Base-by-base conservation (phyloP, 179 eudicot species). In the Sideroxylon spinosum region DNA sequence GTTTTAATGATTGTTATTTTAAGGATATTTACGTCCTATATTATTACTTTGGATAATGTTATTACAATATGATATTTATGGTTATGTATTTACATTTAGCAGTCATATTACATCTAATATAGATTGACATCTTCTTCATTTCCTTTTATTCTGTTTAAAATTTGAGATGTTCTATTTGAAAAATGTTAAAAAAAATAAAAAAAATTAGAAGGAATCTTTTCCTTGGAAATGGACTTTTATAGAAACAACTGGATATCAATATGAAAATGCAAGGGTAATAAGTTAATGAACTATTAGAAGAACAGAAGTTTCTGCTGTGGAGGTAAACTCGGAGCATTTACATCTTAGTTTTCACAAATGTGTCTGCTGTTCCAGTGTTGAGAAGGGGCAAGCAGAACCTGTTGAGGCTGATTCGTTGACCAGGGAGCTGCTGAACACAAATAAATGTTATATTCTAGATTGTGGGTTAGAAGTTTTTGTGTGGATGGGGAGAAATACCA, bases 401-500 rank as follows among this genome's bases (percentile, higher is more conserved):
- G 80, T 89, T 69, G 95, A 91, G 76, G 89, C 88, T 66, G 92
- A 88, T 72, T 76, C 90, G 76, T 80, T 94, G 81, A 87, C 92
- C 63, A 91, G 85, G 84, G 96, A 94, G 83, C 83, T 92, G 82
- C 86, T 96, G 59, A 85, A 87, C 62, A 89, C 98, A 46, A 88
- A 87, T 74, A 88, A 83, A 83, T 96, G 99, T 86, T 91, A 90
- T 80, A 79, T 96, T 78, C 84, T 96, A 78, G 99, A 96, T 75
- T 92, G 92, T 78, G 99, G 97, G 63, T 12, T 74, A 52, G 97
- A 92, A 85, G 88, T 94, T 81, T 91, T 84, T 86, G 92, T 92
- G 61, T 96, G 99, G 99, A 85, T 90, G 81, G 99, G 99, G 29
- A 94, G 90, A 85, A 87, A 70, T 80, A 91, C 97, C 70, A 79